Conservation (phyloP, 2,329 filamentous ascomycete genomes). For the Thelonectria olida region DNA sequence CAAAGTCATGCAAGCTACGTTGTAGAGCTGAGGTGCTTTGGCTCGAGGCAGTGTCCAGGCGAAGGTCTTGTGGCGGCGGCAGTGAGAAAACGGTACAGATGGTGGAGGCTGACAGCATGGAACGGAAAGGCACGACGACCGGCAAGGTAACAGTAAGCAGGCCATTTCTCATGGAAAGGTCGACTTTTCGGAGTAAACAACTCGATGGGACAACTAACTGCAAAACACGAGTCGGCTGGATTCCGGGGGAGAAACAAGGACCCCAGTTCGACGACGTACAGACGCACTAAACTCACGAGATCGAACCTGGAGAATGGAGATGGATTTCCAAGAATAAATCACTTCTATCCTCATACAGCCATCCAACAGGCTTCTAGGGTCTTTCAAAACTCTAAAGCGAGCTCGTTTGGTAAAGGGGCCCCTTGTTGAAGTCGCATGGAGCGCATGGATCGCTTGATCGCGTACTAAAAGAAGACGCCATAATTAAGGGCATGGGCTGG, state of each 20-base stretch:
- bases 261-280: too few species aligned
- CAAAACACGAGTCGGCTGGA: constrained; percentile 5
- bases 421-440: constrained; percentile 5
- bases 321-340: constrained; percentile 9
- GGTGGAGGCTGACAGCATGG: constrained; percentile 5
- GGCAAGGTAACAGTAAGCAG: neutral
- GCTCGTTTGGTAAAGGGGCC: constrained; percentile 1
- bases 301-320: neutral
- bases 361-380: constrained; percentile 1
- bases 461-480: neutral
- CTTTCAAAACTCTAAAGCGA: neutral
- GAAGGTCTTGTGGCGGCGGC: constrained; percentile 18
- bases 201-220: too few species aligned
- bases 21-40: constrained; percentile 3
- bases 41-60: constrained; percentile 4
- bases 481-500: neutral
- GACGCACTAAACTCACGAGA: neutral
- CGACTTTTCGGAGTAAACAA: too few species aligned
- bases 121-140: neutral
- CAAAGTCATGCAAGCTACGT: constrained; percentile 13
- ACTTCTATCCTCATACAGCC: constrained; percentile 4
- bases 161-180: too few species aligned
- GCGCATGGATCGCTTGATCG: constrained; percentile 6
- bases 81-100: neutral
- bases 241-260: neutral